These are phyloP conservation scores for Dryas alaskensis DNA, from an alignment of 306 rosid genomes.

Conservation along the genomic window DNA sequence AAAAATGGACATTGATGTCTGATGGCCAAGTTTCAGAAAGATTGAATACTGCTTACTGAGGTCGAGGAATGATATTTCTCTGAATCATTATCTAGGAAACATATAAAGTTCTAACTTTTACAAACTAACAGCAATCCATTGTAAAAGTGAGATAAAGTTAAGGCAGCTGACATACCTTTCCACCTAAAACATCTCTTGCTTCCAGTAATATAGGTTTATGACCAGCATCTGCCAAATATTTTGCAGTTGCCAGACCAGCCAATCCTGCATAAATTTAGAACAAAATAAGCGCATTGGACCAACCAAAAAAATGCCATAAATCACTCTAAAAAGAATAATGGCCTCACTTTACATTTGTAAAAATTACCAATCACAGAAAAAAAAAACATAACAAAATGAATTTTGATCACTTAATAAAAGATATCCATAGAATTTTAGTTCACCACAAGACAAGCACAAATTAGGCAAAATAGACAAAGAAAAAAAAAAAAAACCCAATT, in stretches of 20 bases:
- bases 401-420: neutral
- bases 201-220: conserved; percentile 87
- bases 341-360: too few relatives aligned
- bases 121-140: conserved; percentile 9
- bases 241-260: conserved; percentile 97
- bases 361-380: neutral
- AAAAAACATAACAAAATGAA: neutral
- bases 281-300: neutral
- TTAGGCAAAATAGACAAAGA: neutral
- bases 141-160: conserved; percentile 30
- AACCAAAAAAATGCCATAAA: too few relatives aligned
- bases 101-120: neutral
- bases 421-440: neutral
- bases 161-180: conserved; percentile 68
- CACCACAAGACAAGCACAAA: neutral
- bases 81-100: neutral
- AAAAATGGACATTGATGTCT: too few relatives aligned
- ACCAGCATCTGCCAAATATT: conserved; percentile 97
- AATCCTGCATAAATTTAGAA: conserved; percentile 53
- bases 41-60: neutral
- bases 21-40: too few relatives aligned
- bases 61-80: neutral
- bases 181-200: conserved; percentile 96
- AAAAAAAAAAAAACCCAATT: neutral
- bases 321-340: too few relatives aligned